Base-by-base conservation (phyloP, 2,329 filamentous ascomycete species). In the Sodiomyces alkalinus region DNA sequence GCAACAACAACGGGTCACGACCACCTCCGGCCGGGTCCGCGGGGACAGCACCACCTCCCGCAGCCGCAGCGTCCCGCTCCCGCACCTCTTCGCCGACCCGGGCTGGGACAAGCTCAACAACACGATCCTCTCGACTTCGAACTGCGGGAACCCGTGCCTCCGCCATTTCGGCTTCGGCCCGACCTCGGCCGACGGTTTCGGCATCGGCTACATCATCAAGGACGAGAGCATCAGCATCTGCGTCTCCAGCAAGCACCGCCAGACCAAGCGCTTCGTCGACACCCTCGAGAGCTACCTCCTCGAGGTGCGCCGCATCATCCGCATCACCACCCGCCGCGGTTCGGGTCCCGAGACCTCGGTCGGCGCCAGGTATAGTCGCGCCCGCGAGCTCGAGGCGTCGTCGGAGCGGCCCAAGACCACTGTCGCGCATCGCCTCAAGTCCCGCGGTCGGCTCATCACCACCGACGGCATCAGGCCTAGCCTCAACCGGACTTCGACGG, bases 141-240 rank as follows among this genome's bases (percentile, higher is more conserved):
- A 98, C 61, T 98, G 90, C 53, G 90, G 90, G 33, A 98, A 96
- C 53, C 90, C 90, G 0, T 83, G 79, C 0, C 72, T 98, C 12
- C 75, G 90, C 2, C 87, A 96, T 43, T 98, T 98, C 44, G 90
- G 90, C 4, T 98, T 98, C 48, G 90, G 90, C 0, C 90, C 90
- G 2, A 92, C 87, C 0, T 87, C 81, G 1, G 87, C 76, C 3
- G 85, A 94, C 39, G 90, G 90, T 0, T 96, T 96, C 46, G 90
- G 90, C 17, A 94, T 98, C 31, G 90, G 90, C 3, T 98, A 98
- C 58, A 96, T 98, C 45, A 94, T 98, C 67, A 98, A 98, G 55
- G 83, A 92, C 40, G 81, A 90, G 29, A 69, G 73, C 27, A 80
- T 96, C 35, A 83, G 77, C 26, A 87, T 98, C 36, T 96, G 90